Conservation (phyloP, 352 stramenopile genomes). For the Phytopythium aichiense region DNA sequence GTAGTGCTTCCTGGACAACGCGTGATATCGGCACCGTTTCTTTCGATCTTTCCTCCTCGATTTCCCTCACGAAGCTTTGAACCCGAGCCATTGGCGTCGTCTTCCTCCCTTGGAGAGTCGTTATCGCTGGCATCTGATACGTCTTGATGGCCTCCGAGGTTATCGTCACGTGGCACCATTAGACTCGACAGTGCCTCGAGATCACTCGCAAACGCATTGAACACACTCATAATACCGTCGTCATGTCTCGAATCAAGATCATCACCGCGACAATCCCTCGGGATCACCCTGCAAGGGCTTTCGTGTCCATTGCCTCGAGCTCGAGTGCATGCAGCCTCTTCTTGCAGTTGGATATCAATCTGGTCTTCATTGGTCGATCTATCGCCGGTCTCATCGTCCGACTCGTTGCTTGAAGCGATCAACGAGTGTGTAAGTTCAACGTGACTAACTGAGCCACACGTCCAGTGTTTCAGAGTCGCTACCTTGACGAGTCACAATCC, state of each 20-base stretch:
- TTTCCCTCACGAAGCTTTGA: not conserved
- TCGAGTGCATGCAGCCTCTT: not conserved
- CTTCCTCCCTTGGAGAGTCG: not conserved
- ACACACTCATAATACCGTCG: conserved; percentile 17
- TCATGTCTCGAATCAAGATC: not conserved
- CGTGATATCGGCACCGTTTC: no score
- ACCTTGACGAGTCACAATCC: not conserved
- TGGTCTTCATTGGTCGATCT: not conserved
- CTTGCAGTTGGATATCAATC: not conserved
- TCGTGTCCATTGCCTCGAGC: not conserved
- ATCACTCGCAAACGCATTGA: conserved; percentile 24
- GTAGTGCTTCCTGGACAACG: no score
- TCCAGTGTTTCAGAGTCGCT: not conserved
- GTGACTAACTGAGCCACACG: not conserved
- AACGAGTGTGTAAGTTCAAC: not conserved
- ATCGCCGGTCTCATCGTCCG: not conserved
- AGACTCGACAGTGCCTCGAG: conserved; percentile 10
- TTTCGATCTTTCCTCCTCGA: no score
- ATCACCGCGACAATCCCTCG: not conserved
- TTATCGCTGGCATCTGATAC: not conserved
- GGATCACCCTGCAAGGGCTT: not conserved
- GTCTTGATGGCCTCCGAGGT: not conserved
- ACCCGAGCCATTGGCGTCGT: not conserved
- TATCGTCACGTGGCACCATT: not conserved
- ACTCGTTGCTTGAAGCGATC: not conserved